These are phyloP conservation scores for Vigna trinervia DNA, from an alignment of 306 rosid species.

Conservation along the genomic window DNA sequence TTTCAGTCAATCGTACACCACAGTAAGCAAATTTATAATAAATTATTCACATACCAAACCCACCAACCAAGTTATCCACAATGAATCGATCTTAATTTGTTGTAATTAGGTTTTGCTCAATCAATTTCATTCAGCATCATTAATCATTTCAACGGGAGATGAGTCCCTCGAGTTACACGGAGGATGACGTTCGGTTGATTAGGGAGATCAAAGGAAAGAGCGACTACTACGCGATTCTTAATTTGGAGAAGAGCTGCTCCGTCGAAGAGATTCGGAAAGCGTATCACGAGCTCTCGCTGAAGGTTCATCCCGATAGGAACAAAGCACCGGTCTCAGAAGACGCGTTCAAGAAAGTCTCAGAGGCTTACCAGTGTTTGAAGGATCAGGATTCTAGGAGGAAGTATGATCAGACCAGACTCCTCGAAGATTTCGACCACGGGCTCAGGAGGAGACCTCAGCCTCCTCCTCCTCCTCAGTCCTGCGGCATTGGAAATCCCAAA, in stretches of 20 bases:
- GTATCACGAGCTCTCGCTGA: conserved; percentile 82
- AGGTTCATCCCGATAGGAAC: conserved; percentile 96
- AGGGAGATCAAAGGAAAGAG: conserved; percentile 69
- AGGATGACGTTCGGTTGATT: conserved; percentile 70
- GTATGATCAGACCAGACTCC: conserved; percentile 77
- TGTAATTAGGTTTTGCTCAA: not conserved
- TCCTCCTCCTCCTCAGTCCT: conserved; percentile 50
- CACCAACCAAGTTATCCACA: too few relatives aligned
- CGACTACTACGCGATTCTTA: conserved; percentile 84
- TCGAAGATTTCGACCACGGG: conserved; percentile 66
- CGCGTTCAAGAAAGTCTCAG: conserved; percentile 86
- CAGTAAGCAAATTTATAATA: too few relatives aligned
- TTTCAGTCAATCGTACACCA: too few relatives aligned
- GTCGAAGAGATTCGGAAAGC: conserved; percentile 87
- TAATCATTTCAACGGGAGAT: conserved; percentile 51
- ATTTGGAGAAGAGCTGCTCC: conserved; percentile 73
- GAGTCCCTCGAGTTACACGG: conserved; percentile 60
- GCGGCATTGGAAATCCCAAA: conserved; percentile 57
- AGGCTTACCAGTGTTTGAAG: conserved; percentile 94
- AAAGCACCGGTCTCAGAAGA: conserved; percentile 96
- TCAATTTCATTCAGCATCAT: not conserved
- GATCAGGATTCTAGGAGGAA: conserved; percentile 71
- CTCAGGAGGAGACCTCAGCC: conserved; percentile 2
- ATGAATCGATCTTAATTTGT: too few relatives aligned
- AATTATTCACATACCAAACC: too few relatives aligned